Percentiles rank a stretch among this genome's conserved stretches.
These are phyloP conservation scores for Asparagopsis taxiformis DNA, from an alignment of 31 red algal species.

Conservation along the genomic window DNA sequence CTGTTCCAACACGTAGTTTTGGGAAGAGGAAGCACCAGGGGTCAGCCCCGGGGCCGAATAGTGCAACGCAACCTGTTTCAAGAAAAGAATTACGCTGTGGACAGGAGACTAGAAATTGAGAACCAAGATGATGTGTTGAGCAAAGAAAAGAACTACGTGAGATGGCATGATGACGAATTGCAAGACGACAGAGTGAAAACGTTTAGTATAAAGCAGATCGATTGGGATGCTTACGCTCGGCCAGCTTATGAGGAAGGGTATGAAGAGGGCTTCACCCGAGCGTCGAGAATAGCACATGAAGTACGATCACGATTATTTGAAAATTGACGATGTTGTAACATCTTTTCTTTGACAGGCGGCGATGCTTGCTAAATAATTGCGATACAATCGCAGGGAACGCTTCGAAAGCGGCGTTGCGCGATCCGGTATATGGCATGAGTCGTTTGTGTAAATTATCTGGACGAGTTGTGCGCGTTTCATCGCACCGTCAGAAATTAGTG, in stretches of 20 bases:
- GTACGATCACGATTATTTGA: conserved; percentile 4
- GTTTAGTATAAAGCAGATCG: background rate
- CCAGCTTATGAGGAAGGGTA: conserved; percentile 15
- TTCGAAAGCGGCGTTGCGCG: no score
- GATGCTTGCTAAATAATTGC: background rate
- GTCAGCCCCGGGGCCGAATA: background rate
- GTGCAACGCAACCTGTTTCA: background rate
- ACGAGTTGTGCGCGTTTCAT: no score
- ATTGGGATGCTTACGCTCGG: conserved; percentile 8
- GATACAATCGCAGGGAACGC: background rate
- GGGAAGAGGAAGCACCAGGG: background rate
- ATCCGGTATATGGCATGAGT: no score
- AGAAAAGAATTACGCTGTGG: no score
- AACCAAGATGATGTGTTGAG: background rate
- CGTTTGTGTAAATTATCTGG: no score
- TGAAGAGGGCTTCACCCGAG: conserved; percentile 8
- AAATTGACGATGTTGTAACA: background rate
- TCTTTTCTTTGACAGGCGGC: background rate
- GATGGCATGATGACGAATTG: background rate
- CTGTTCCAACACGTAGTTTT: background rate
- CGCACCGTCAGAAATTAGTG: no score
- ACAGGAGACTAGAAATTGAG: conserved; percentile 5
- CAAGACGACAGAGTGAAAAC: background rate
- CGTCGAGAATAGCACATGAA: conserved; percentile 15
- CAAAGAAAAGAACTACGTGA: background rate